Base-by-base conservation (phyloP, 2,329 filamentous ascomycete genomes). In the Colletotrichum echinochloae region DNA sequence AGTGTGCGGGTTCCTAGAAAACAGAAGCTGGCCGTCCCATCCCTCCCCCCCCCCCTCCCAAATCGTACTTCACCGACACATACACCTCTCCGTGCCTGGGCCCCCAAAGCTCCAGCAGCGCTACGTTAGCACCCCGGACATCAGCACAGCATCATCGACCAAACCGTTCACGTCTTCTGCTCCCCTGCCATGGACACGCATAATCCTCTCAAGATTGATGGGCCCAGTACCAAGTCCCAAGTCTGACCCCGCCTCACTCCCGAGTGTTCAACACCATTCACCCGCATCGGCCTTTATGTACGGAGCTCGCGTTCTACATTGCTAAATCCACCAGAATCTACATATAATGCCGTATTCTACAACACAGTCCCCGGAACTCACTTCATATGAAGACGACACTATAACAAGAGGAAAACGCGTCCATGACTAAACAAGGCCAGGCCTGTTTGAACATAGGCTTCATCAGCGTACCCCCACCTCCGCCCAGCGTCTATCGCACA, bases 371-470 rank as follows among this genome's bases (percentile, higher is more conserved):
- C 23, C n/a, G 37, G 72, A 74, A 71, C 73, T 39, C 39, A 51
- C 46, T 26, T 12, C n/a, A 23, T 52, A 61, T 26, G 49, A 44
- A 26, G 49, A 28, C 39, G 35, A 30, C 64, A 59, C 39, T 67
- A 61, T 60, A 33, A n/a, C 4, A 44, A 1, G 44, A 44, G 9
- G 11, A 56, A 76, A 78, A 77, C 78, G 78, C 49, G 28, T 41
- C 75, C 77, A 80, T 81, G 79, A 77, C 80, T 81, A 81, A 81
- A 85, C 84, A 82, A 83, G 81, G 81, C 78, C 81, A 80, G 78
- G 77, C 79, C 77, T 79, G 77, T 76, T 79, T 77, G 79, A 79
- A 79, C 80, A 77, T 77, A 80, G 78, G 80, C 81, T 81, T 79
- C 78, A 79, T 78, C 77, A 78, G 78, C 79, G 78, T 80, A 77